Base-by-base conservation (phyloP, 805 yeast species). In the Torulaspora franciscae region DNA sequence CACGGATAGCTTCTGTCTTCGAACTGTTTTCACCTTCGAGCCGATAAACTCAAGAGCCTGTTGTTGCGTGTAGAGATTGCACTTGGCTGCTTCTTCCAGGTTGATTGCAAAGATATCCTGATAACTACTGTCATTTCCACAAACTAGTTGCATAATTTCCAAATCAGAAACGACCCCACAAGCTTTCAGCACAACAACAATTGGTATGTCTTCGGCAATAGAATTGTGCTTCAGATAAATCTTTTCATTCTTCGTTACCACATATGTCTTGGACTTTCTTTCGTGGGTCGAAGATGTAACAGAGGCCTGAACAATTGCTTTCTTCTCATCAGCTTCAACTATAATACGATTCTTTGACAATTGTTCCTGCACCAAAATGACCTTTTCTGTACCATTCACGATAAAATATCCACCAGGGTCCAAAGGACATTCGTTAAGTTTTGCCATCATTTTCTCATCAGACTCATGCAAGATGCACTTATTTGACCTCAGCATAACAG, bases 331-430 rank as follows among this genome's bases (percentile, higher is more conserved):
- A 1, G 96, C 93, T 67, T 93, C 99, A 10, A 93, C 99, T 59
- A 93, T 89, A 61, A 93, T 93, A 76, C 99, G 86, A 68, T 93
- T 93, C 69, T 93, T 93, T 40, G 95, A 83, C 64, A 93, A 74
- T 73, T 93, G 99, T 67, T 93, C 99, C 67, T 93, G 99, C 34
- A 93, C 95, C 55, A 93, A 75, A 51, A 93, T 93, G 36, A 93
- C 99, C 65, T 93, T 93, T 59, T 93, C 99, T 0, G 99, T 93
- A 65, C 99, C 99, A 62, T 91, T 91, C 40, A 91, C 97, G 61
- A 91, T 86, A 61, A 93, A 93, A 62, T 93, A 93, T 58, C 99
- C 99, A 69, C 99, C 99, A 6, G 99, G 99, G 68, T 93, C 99
- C 40, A 93, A 72, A 0, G 99, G 99, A 67, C 99, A 93, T 67